These are phyloP conservation scores for Trifolium dubium DNA, from an alignment of 306 rosid genomes.

Conservation along the genomic window DNA sequence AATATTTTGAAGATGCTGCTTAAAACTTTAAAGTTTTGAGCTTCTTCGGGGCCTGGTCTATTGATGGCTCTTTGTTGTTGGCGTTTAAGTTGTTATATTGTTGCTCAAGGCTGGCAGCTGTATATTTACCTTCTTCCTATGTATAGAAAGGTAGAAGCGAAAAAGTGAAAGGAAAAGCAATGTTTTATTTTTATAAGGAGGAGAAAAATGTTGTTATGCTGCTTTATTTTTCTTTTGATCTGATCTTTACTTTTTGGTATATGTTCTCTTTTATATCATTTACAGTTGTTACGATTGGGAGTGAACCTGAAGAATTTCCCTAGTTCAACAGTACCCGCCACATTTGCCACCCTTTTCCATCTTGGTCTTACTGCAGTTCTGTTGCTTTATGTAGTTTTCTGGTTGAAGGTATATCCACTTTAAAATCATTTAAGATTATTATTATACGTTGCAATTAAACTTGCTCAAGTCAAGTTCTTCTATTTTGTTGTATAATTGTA, in stretches of 20 bases:
- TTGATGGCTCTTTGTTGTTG: neutral
- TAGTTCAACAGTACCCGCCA: conserved; percentile 66
- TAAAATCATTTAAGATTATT: neutral
- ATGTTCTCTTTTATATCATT: conserved; percentile 37
- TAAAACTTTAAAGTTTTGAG: neutral
- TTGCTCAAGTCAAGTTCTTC: conserved; percentile 28
- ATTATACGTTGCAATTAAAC: conserved; percentile 23
- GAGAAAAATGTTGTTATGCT: conserved; percentile 7
- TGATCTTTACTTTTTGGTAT: conserved; percentile 1
- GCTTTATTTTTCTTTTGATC: conserved; percentile 20
- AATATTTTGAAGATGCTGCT: conserved; percentile 13
- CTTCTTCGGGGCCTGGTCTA: conserved; percentile 5
- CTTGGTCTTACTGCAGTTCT: conserved; percentile 80
- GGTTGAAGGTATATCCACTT: conserved; percentile 82
- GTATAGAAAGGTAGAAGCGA: conserved; percentile 25
- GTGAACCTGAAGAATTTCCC: conserved; percentile 95
- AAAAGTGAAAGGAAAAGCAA: neutral
- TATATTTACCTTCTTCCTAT: conserved; percentile 9
- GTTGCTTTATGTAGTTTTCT: conserved; percentile 80
- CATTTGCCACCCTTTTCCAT: conserved; percentile 79
- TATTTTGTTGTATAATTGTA: neutral
- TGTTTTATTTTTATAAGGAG: neutral
- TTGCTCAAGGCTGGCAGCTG: conserved; percentile 12
- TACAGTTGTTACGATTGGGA: conserved; percentile 75
- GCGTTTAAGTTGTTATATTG: conserved; percentile 12